A percentile compares a stretch with the other conserved stretches of the same genome.
Conservation (phyloP, 2,329 filamentous ascomycete genomes). For the Colletotrichum endophyticum region DNA sequence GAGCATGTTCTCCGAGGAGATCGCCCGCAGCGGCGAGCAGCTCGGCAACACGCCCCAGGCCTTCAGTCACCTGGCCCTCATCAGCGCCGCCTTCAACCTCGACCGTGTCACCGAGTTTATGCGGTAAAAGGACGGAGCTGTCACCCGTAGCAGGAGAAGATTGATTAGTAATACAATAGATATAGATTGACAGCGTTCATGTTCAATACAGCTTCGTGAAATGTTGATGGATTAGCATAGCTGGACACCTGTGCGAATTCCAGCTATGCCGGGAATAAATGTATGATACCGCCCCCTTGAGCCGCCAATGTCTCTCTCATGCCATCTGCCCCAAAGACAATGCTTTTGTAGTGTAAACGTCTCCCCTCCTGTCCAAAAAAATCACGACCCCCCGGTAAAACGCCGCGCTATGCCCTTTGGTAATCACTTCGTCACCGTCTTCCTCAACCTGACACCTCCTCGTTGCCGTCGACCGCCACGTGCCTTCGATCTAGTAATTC, state of each 20-base stretch:
- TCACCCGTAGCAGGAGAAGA: neutral
- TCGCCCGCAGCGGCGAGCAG: conserved; percentile 76
- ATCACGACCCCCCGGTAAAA: neutral
- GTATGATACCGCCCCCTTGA: neutral
- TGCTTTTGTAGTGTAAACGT: neutral
- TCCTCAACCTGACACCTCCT: neutral
- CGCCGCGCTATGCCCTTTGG: conserved; percentile 22
- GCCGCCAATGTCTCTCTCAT: neutral
- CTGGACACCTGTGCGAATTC: neutral
- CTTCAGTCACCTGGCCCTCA: conserved; percentile 76
- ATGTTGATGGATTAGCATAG: neutral
- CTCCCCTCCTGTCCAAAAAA: neutral
- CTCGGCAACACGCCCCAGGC: conserved; percentile 82
- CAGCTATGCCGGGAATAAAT: neutral
- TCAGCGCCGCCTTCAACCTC: conserved; percentile 80
- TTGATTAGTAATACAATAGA: neutral
- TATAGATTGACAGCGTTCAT: neutral
- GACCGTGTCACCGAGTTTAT: conserved; percentile 53
- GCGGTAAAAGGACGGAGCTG: neutral
- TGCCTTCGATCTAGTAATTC: neutral
- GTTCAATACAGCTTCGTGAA: neutral
- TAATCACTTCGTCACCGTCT: neutral
- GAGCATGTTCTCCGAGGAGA: conserved; percentile 81
- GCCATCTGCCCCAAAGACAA: neutral
- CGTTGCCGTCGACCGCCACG: neutral